phyloP scores from a whole-genome alignment of 306 rosid genomes.

The Rubus parviflorus region DNA sequence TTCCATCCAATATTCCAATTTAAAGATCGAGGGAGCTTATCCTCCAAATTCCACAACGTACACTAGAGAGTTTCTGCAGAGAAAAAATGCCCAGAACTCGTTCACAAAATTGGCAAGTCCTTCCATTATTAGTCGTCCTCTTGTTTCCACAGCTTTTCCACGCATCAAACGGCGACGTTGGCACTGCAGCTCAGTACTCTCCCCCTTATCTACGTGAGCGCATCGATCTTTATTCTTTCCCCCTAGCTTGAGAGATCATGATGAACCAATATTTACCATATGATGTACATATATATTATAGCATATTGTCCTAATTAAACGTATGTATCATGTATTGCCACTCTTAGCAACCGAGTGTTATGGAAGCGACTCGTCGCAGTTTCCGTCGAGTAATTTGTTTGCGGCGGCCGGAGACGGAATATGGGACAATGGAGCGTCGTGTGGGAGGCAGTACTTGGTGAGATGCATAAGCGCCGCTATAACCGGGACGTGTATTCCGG shows the following conservation, averaged over 20 bases:
- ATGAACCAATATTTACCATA: not conserved
- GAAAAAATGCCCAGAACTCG: not conserved
- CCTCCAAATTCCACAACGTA: not conserved
- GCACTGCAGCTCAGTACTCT: slow-evolving; percentile 58
- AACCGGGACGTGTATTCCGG: slow-evolving; percentile 50
- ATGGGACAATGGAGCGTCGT: slow-evolving; percentile 91
- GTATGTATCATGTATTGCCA: not conserved
- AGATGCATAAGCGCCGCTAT: slow-evolving; percentile 71
- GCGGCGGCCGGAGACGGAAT: slow-evolving; percentile 78
- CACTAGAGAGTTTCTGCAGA: not conserved
- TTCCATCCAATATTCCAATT: not conserved
- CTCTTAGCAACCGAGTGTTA: slow-evolving; percentile 60
- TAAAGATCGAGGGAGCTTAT: not conserved
- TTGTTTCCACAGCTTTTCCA: slow-evolving; percentile 16
- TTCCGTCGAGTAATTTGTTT: slow-evolving; percentile 70
- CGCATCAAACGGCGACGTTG: slow-evolving; percentile 54
- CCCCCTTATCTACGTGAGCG: slow-evolving; percentile 73
- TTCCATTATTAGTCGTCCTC: not conserved
- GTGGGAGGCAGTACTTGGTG: slow-evolving; percentile 77
- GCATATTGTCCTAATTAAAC: not conserved
- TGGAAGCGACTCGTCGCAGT: slow-evolving; percentile 51
- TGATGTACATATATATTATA: not conserved
- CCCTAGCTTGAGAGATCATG: not conserved
- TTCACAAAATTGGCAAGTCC: not conserved
- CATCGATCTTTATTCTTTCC: not conserved